Conservation (phyloP, 495 filamentous ascomycete species). For the Podospora sp. region DNA sequence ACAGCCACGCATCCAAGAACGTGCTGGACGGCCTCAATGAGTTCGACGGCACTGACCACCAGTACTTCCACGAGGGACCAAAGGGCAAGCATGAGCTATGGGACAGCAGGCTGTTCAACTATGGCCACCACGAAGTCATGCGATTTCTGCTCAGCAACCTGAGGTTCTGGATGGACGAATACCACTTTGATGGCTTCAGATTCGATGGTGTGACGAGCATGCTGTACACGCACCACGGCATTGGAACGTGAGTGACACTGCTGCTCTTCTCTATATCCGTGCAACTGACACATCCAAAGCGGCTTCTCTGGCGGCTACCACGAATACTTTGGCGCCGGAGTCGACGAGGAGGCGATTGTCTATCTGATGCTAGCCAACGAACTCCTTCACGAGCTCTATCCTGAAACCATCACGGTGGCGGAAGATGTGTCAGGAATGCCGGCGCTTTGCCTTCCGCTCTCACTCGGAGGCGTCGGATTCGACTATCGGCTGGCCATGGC, state of each 20-base stretch:
- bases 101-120: slow-evolving; percentile 97
- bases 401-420: slow-evolving; percentile 84
- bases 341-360: slow-evolving; percentile 94
- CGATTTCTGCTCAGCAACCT: slow-evolving; percentile 93
- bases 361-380: slow-evolving; percentile 98
- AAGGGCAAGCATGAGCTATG: slow-evolving; percentile 89
- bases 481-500: slow-evolving; percentile 99
- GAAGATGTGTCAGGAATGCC: slow-evolving; percentile 99
- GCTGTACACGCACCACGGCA: slow-evolving; percentile 94
- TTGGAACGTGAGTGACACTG: slow-evolving; percentile 82
- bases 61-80: slow-evolving; percentile 87
- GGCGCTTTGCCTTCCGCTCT: slow-evolving; percentile 81
- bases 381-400: slow-evolving; percentile 87
- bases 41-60: slow-evolving; percentile 92
- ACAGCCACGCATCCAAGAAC: slow-evolving; percentile 98
- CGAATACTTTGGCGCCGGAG: slow-evolving; percentile 89
- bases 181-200: slow-evolving; percentile 92
- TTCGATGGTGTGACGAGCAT: slow-evolving; percentile 99
- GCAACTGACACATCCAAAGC: slow-evolving; percentile 45
- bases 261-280: neutral
- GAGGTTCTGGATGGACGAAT: slow-evolving; percentile 99
- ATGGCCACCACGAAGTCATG: slow-evolving; percentile 90
- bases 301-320: slow-evolving; percentile 98
- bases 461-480: slow-evolving; percentile 89
- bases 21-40: slow-evolving; percentile 89